phyloP scores from a whole-genome alignment of 2,329 filamentous ascomycete genomes.

The Camillea tinctor region DNA sequence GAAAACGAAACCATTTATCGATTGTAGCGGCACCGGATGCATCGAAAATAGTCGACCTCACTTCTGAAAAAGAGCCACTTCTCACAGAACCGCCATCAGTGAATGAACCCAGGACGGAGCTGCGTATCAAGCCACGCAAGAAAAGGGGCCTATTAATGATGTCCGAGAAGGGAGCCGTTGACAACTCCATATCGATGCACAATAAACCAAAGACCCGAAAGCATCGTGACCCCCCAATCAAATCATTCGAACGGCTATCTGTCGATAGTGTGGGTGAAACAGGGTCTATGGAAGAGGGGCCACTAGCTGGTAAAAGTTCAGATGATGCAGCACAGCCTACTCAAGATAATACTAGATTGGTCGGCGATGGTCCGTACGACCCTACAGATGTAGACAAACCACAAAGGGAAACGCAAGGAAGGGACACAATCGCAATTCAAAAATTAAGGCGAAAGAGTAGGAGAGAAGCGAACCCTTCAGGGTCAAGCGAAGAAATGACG shows the following conservation, averaged over 20 bases:
- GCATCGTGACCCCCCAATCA: background rate
- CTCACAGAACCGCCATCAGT: conserved; percentile 1
- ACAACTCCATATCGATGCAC: conserved; percentile 1
- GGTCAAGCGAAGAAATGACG: background rate
- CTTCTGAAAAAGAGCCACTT: conserved; percentile 2
- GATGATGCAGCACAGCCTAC: background rate
- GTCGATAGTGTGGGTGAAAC: background rate
- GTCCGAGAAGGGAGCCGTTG: conserved; percentile 34
- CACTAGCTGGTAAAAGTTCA: background rate
- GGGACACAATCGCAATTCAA: background rate
- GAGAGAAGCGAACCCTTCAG: background rate
- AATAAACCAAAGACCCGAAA: conserved; percentile 1
- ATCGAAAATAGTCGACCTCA: conserved; percentile 2
- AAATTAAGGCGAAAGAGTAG: background rate
- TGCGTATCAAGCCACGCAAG: conserved; percentile 47
- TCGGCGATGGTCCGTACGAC: background rate
- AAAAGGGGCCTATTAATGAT: conserved; percentile 49
- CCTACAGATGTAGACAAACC: background rate
- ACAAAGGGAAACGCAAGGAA: background rate
- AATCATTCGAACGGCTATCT: background rate
- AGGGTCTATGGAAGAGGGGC: background rate
- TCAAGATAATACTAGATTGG: background rate
- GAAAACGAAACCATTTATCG: background rate
- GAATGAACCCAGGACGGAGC: conserved; percentile 41
- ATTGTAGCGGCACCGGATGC: background rate